These are phyloP conservation scores for Rhypophila decipiens DNA, from an alignment of 495 filamentous ascomycete genomes.

Conservation along the genomic window DNA sequence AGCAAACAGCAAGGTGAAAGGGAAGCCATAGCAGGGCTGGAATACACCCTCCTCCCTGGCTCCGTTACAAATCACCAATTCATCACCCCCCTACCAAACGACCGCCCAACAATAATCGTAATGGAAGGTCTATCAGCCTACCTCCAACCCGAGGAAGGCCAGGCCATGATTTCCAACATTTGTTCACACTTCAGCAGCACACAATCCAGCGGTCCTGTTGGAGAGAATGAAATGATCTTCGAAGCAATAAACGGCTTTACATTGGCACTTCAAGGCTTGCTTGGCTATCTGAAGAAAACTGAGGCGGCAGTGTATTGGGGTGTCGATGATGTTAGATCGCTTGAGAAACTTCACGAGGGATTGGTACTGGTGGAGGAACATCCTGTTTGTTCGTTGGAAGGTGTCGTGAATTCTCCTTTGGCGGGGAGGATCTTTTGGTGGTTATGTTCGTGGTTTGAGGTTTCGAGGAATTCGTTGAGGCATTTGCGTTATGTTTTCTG, in stretches of 20 bases:
- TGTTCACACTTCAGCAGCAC: not conserved
- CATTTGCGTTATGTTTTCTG: not conserved
- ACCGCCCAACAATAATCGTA: not conserved
- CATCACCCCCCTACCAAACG: not conserved
- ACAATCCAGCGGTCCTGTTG: not conserved
- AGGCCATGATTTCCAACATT: not conserved
- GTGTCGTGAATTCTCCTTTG: not conserved
- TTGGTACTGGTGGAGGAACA: not conserved
- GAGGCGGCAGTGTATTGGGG: not conserved
- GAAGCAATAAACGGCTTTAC: not conserved
- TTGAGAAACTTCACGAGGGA: not conserved
- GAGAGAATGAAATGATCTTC: not conserved
- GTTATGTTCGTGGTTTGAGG: not conserved
- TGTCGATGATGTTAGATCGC: not conserved
- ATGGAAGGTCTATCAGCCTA: not conserved
- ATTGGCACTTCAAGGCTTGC: not conserved
- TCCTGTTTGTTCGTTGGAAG: not conserved
- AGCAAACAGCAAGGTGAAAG: too few relatives aligned
- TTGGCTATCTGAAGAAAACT: not conserved
- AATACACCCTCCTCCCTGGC: not conserved
- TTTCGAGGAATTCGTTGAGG: not conserved
- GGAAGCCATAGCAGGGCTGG: too few relatives aligned
- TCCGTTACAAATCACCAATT: not conserved
- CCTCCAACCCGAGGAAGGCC: not conserved
- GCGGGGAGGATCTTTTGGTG: not conserved